These are phyloP conservation scores for Phlebopus sp. DNA, from an alignment of 1,284 basidiomycete species.

Conservation along the genomic window DNA sequence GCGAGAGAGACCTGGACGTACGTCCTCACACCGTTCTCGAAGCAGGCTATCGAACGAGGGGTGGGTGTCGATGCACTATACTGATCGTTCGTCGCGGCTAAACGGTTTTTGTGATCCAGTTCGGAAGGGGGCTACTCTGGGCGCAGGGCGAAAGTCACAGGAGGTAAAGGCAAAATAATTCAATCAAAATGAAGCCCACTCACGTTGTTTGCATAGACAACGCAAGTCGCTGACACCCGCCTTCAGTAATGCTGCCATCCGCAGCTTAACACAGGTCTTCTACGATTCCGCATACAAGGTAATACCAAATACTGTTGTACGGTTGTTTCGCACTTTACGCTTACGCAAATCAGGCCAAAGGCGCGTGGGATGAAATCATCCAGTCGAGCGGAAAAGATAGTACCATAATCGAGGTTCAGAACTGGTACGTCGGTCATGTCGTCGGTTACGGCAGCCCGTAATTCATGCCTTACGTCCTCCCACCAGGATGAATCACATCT, in stretches of 20 bases:
- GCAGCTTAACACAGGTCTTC: slow-evolving; percentile 35
- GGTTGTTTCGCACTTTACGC: not conserved
- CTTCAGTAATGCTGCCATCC: slow-evolving; percentile 41
- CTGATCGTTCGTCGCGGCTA: no score
- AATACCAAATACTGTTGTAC: not conserved
- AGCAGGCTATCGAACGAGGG: slow-evolving; percentile 39
- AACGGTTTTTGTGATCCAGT: slow-evolving; percentile 3
- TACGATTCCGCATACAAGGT: slow-evolving; percentile 52
- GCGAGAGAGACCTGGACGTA: slow-evolving; percentile 49
- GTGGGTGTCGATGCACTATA: slow-evolving; percentile 31
- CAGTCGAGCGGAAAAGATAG: slow-evolving; percentile 32
- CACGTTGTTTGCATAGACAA: slow-evolving; percentile 29
- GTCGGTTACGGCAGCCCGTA: slow-evolving; percentile 9
- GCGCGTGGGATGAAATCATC: slow-evolving; percentile 47
- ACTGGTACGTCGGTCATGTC: slow-evolving; percentile 12
- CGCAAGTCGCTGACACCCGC: slow-evolving; percentile 40
- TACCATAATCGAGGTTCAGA: slow-evolving; percentile 51
- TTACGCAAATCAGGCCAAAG: slow-evolving; percentile 39
- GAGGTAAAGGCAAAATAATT: slow-evolving; percentile 5
- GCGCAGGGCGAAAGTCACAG: slow-evolving; percentile 16
- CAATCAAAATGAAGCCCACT: not conserved
- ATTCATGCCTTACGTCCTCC: not conserved
- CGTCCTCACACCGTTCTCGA: slow-evolving; percentile 36
- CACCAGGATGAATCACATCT: slow-evolving; percentile 47
- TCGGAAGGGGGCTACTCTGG: slow-evolving; percentile 19